A percentile compares a stretch with the other conserved stretches of the same genome.
phyloP scores from a whole-genome alignment of 805 yeast species.

The Maudiozyma bulderi region DNA sequence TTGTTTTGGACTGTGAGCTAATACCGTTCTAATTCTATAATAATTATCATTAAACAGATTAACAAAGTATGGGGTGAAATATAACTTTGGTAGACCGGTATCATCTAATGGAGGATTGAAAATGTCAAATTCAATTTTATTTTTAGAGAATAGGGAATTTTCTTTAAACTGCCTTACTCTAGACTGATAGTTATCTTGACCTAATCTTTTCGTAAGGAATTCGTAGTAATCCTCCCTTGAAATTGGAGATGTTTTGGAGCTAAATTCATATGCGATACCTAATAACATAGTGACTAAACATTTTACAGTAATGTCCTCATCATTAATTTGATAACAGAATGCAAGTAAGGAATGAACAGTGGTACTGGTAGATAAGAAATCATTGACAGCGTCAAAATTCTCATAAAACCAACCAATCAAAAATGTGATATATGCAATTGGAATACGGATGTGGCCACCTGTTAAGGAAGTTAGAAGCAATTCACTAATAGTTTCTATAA shows the following conservation, averaged over 20 bases:
- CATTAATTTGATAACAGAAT: constrained; percentile 43
- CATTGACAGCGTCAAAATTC: constrained; percentile 63
- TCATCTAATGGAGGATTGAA: constrained; percentile 52
- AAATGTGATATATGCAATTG: constrained; percentile 69
- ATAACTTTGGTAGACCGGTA: constrained; percentile 82
- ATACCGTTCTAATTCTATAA: constrained; percentile 55
- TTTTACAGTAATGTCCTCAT: constrained; percentile 51
- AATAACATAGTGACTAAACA: constrained; percentile 64
- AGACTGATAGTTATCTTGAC: constrained; percentile 68
- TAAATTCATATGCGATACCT: constrained; percentile 78
- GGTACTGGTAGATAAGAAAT: constrained; percentile 59
- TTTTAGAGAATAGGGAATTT: constrained; percentile 43
- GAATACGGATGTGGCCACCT: constrained; percentile 58
- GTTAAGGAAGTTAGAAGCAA: constrained; percentile 56
- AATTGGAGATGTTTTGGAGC: constrained; percentile 45
- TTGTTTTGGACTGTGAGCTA: constrained; percentile 61
- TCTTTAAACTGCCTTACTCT: constrained; percentile 68
- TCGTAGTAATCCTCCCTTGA: constrained; percentile 51
- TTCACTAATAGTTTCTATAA: constrained; percentile 71
- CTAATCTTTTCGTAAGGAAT: constrained; percentile 60
- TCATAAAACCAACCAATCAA: constrained; percentile 71
- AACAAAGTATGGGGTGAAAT: constrained; percentile 56
- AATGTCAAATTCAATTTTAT: constrained; percentile 38
- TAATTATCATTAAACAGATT: constrained; percentile 60
- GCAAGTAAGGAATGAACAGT: constrained; percentile 60